Conservation (phyloP, 2,329 filamentous ascomycete species). For the Colletotrichum tofieldiae region DNA sequence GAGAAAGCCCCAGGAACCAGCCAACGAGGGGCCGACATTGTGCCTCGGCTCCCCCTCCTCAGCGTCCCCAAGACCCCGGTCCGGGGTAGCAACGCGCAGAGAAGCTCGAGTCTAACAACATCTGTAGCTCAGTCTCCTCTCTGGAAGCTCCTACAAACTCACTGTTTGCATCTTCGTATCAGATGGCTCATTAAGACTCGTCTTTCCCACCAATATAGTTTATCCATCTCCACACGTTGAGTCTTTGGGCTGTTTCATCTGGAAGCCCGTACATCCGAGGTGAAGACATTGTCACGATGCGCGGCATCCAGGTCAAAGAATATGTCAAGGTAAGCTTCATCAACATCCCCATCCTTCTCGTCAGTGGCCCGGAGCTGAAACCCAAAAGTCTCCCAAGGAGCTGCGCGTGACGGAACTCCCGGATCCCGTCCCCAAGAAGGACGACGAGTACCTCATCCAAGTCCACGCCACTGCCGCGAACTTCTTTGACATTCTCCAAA, state of each 20-base stretch:
- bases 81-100: conserved; percentile 34
- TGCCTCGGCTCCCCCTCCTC: conserved; percentile 39
- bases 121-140: background rate
- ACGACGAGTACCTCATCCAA: conserved; percentile 87
- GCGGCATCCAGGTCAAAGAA: conserved; percentile 80
- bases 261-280: background rate
- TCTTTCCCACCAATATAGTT: background rate
- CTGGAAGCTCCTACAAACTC: background rate
- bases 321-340: conserved; percentile 76
- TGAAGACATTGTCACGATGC: conserved; percentile 69
- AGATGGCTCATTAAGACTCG: background rate
- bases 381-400: conserved; percentile 79
- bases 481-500: conserved; percentile 97
- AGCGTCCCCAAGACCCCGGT: conserved; percentile 24
- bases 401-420: conserved; percentile 83
- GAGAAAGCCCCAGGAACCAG: conserved; percentile 7
- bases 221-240: background rate
- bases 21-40: conserved; percentile 14
- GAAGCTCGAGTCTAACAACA: conserved; percentile 29
- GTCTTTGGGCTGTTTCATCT: background rate
- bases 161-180: background rate
- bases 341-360: background rate
- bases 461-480: conserved; percentile 92
- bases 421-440: conserved; percentile 78
- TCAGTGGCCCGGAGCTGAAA: background rate